Evolutionary conservation across 306 rosid genomes (phyloP).

Genomic region (Coriaria nepalensis): DNA sequence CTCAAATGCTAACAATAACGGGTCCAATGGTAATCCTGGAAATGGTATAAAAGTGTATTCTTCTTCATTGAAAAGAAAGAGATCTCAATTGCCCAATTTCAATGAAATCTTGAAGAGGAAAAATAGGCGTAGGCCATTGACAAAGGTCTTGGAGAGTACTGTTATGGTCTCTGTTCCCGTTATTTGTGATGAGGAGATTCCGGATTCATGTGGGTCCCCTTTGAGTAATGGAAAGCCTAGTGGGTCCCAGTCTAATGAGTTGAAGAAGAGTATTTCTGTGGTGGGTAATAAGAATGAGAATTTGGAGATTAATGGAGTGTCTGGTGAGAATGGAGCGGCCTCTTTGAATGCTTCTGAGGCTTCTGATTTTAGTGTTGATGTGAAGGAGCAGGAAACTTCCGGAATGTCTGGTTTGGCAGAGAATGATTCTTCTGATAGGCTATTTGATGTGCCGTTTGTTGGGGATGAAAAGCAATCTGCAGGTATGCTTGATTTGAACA

Average conservation of each 20-base stretch:
- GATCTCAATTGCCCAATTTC: constrained; percentile 58
- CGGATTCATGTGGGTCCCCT: constrained; percentile 41
- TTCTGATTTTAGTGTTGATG: constrained; percentile 24
- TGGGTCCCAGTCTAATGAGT: constrained; percentile 35
- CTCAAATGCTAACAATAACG: constrained; percentile 27
- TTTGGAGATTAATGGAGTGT: constrained; percentile 32
- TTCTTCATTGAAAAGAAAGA: constrained; percentile 52
- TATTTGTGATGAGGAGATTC: constrained; percentile 51
- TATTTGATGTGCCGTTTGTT: constrained; percentile 51
- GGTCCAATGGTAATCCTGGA: constrained; percentile 41
- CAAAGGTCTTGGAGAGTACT: constrained; percentile 84
- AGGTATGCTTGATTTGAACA: constrained; percentile 31
- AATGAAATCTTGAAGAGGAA: constrained; percentile 59
- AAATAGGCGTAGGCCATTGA: constrained; percentile 59
- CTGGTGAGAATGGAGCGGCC: constrained; percentile 43
- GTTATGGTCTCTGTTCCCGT: constrained; percentile 74
- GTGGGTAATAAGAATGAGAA: constrained; percentile 11
- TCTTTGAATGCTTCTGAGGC: constrained; percentile 35
- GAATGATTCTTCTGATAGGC: constrained; percentile 36
- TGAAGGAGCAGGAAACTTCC: constrained; percentile 39
- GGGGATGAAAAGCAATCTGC: constrained; percentile 42
- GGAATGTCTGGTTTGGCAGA: constrained; percentile 29
- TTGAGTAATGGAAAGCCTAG: constrained; percentile 39
- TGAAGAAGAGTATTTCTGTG: constrained; percentile 31
- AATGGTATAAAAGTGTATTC: constrained; percentile 40